phyloP scores from a whole-genome alignment of 2,329 filamentous ascomycete genomes.

The Claviceps sp. region DNA sequence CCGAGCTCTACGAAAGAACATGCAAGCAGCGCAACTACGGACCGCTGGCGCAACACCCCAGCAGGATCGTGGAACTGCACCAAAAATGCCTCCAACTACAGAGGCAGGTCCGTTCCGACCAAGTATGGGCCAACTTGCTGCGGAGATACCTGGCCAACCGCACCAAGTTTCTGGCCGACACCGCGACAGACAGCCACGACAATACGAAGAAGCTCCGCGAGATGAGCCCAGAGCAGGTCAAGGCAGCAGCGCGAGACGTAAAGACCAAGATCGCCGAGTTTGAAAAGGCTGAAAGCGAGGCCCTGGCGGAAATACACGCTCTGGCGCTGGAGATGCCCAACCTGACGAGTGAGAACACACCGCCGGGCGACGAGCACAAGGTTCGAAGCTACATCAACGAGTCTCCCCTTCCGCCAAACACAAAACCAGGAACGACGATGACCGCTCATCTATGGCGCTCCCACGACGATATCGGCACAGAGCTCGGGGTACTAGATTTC shows the following conservation, averaged over 20 bases:
- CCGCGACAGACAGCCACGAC: slow-evolving; percentile 27
- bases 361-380: slow-evolving; percentile 49
- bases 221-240: slow-evolving; percentile 36
- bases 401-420: slow-evolving; percentile 30
- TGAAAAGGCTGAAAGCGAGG: slow-evolving; percentile 45
- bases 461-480: slow-evolving; percentile 74
- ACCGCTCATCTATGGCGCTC: slow-evolving; percentile 42
- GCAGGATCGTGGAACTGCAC: slow-evolving; percentile 41
- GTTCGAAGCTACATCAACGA: slow-evolving; percentile 71
- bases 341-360: slow-evolving; percentile 64
- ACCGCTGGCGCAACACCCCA: slow-evolving; percentile 37
- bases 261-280: slow-evolving; percentile 50
- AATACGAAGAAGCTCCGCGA: slow-evolving; percentile 21
- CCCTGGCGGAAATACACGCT: slow-evolving; percentile 52
- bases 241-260: slow-evolving; percentile 49
- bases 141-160: slow-evolving; percentile 41
- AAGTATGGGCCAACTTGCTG: slow-evolving; percentile 53
- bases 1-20: slow-evolving; percentile 67
- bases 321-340: slow-evolving; percentile 77
- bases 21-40: slow-evolving; percentile 76
- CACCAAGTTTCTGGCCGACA: slow-evolving; percentile 13
- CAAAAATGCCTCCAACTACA: slow-evolving; percentile 48
- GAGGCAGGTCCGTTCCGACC: slow-evolving; percentile 42
- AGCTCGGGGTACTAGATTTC: slow-evolving; percentile 88
- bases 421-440: slow-evolving; percentile 8